These are phyloP conservation scores for Xylaria nigripes DNA, from an alignment of 495 filamentous ascomycete genomes.

Conservation along the genomic window DNA sequence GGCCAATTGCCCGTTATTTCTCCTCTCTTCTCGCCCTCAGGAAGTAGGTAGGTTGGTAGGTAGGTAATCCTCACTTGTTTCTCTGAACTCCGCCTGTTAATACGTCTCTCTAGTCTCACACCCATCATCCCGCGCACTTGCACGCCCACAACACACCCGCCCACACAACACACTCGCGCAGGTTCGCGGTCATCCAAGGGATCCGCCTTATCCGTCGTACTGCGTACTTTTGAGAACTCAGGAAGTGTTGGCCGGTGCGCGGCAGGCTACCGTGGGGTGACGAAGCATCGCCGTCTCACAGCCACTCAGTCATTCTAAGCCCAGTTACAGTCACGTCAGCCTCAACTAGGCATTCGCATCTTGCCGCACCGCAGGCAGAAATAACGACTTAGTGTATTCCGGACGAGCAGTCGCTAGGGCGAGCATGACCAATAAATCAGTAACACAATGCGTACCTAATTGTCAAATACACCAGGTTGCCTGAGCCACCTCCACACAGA, in stretches of 20 bases:
- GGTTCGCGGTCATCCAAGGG: not conserved
- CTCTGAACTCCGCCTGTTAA: conserved; percentile 4
- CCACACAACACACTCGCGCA: not conserved
- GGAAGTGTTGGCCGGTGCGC: not conserved
- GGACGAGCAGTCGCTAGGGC: not conserved
- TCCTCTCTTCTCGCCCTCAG: conserved; percentile 2
- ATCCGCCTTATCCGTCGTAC: not conserved
- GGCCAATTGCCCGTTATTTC: conserved; percentile 19
- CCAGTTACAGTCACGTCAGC: not conserved
- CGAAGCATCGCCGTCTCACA: conserved; percentile 5
- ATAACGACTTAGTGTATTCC: not conserved
- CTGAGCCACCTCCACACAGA: not conserved
- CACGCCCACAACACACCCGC: not conserved
- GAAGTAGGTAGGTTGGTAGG: not conserved
- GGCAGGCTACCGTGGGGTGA: conserved; percentile 6
- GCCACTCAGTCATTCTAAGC: not conserved
- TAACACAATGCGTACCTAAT: not conserved
- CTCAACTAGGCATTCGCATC: conserved; percentile 3
- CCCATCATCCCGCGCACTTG: not conserved
- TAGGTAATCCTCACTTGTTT: not conserved
- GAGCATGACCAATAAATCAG: not conserved
- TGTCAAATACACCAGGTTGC: not conserved
- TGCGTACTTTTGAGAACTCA: not conserved
- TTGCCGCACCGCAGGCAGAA: conserved; percentile 8
- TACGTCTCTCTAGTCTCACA: not conserved